Evolutionary conservation across 192 early-diverging fungal species (phyloP).

Genomic region (Ambispora gerdemannii): DNA sequence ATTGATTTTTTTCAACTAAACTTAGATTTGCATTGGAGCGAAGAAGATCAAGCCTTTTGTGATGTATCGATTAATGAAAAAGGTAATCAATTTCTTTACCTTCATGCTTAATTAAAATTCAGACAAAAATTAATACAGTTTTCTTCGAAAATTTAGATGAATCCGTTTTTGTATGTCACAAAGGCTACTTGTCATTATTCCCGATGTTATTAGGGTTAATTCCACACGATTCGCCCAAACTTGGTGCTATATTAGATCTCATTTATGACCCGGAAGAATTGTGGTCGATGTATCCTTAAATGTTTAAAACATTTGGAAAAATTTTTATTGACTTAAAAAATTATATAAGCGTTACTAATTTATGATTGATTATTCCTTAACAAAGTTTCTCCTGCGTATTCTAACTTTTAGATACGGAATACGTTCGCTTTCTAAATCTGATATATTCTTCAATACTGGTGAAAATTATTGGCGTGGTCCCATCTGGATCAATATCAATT

Average conservation of each 20-base stretch:
- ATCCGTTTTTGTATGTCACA: conserved; percentile 57
- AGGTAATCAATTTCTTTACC: too few species aligned
- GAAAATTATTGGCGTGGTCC: conserved; percentile 97
- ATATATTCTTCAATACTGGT: conserved; percentile 67
- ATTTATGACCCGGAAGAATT: conserved; percentile 73
- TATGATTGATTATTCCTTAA: neutral
- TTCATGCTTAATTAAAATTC: too few species aligned
- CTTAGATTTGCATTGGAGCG: conserved; percentile 70
- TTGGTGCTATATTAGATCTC: conserved; percentile 72
- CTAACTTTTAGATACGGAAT: conserved; percentile 42
- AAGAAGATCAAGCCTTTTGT: conserved; percentile 56
- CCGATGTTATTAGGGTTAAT: conserved; percentile 77
- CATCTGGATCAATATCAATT: conserved; percentile 92
- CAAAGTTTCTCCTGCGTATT: neutral
- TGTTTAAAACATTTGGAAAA: neutral
- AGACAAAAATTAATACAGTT: too few species aligned
- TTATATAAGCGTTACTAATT: neutral
- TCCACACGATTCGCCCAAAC: conserved; percentile 60
- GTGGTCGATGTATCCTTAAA: conserved; percentile 65
- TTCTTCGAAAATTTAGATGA: conserved; percentile 36
- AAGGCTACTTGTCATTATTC: conserved; percentile 79
- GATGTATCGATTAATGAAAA: conserved; percentile 59
- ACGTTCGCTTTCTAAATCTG: conserved; percentile 61
- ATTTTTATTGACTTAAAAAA: too few species aligned
- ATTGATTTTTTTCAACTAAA: neutral